phyloP scores from a whole-genome alignment of 441 rosid genomes.

The Rhodomyrtus psidioides region DNA sequence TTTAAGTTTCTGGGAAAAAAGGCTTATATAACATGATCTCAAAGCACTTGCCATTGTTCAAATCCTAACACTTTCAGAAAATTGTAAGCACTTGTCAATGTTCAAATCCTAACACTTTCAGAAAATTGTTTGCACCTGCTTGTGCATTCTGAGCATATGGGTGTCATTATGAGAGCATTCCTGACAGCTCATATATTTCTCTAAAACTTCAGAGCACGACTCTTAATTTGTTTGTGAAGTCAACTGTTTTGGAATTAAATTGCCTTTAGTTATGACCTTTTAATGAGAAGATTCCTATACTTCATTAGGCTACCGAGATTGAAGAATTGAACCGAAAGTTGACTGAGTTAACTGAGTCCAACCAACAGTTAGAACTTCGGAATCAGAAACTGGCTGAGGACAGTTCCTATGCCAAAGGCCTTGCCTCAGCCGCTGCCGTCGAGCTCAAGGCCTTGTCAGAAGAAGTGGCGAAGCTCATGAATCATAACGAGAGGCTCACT shows the following conservation, averaged over 20 bases:
- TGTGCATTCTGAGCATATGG: not conserved
- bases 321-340: conserved; percentile 68
- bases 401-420: conserved; percentile 88
- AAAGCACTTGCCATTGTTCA: not conserved
- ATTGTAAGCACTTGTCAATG: not conserved
- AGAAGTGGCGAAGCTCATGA: conserved; percentile 92
- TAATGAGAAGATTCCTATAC: conserved; percentile 1
- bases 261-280: not conserved
- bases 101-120: not conserved
- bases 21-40: not conserved
- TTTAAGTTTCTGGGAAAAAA: not conserved
- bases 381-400: conserved; percentile 83
- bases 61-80: not conserved
- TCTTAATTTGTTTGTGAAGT: not conserved
- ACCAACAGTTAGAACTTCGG: conserved; percentile 53
- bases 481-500: conserved; percentile 63
- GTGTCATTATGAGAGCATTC: not conserved
- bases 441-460: conserved; percentile 97
- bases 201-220: not conserved
- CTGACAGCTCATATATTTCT: not conserved
- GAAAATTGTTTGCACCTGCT: not conserved
- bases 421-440: conserved; percentile 95
- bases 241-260: not conserved
- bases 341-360: conserved; percentile 37
- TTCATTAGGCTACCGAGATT: conserved; percentile 52